Evolutionary conservation across 2,329 filamentous ascomycete species (phyloP).

Genomic region (Penicillium brasilianum): DNA sequence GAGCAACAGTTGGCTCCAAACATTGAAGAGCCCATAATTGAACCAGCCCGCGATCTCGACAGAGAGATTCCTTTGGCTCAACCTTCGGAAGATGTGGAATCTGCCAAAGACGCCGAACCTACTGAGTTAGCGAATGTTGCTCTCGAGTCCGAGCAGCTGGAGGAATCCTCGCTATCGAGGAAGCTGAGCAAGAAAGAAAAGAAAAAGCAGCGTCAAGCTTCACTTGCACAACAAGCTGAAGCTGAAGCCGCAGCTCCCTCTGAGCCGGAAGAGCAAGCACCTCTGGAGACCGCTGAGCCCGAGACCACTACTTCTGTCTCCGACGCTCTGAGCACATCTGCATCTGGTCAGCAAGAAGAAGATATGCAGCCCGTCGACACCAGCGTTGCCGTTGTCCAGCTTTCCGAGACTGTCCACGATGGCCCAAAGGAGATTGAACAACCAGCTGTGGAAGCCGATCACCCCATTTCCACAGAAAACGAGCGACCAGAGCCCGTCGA

Average conservation of each 20-base stretch:
- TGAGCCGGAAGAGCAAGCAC: not conserved
- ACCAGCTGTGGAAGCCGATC: not conserved
- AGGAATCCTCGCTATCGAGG: conserved; percentile 15
- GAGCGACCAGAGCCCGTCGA: not conserved
- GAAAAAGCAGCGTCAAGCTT: conserved; percentile 32
- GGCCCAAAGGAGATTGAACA: not conserved
- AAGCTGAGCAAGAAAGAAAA: conserved; percentile 37
- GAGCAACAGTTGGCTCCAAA: not conserved
- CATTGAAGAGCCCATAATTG: conserved; percentile 9
- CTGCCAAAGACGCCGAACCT: conserved; percentile 1
- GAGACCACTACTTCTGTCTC: not conserved
- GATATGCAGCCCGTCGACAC: not conserved
- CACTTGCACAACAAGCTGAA: conserved; percentile 19
- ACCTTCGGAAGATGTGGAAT: conserved; percentile 9
- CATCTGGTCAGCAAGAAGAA: not conserved
- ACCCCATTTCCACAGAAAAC: not conserved
- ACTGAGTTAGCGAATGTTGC: conserved; percentile 7
- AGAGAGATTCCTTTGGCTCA: conserved; percentile 6
- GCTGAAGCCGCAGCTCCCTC: not conserved
- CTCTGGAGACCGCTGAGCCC: conserved; percentile 2
- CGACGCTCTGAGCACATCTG: not conserved
- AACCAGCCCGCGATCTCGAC: not conserved
- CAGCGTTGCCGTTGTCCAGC: not conserved
- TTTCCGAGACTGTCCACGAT: conserved; percentile 5
- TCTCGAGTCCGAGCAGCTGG: conserved; percentile 10